A percentile compares a stretch with the other conserved stretches of the same genome.
These are phyloP conservation scores for Ascochyta clinopodiicola DNA, from an alignment of 2,329 filamentous ascomycete genomes.

Conservation along the genomic window DNA sequence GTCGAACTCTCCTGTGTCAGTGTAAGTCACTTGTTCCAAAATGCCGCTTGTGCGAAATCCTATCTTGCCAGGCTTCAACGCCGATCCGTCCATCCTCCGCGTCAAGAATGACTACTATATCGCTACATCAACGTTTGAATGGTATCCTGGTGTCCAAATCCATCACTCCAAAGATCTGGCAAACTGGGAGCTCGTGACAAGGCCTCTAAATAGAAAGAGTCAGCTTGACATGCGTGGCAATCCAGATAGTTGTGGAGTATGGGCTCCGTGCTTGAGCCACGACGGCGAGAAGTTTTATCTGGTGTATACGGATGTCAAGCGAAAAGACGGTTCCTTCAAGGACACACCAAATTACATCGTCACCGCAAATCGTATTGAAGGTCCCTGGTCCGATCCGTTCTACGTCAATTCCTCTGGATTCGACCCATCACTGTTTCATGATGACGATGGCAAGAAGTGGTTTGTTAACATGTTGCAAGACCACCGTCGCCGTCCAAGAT, in stretches of 20 bases:
- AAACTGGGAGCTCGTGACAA: constrained; percentile 61
- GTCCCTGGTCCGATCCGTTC: constrained; percentile 67
- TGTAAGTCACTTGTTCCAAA: not conserved
- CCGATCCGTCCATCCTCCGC: constrained; percentile 64
- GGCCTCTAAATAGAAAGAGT: constrained; percentile 58
- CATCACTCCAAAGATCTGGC: constrained; percentile 63
- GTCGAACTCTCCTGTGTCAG: not conserved
- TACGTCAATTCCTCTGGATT: constrained; percentile 68
- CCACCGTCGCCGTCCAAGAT: constrained; percentile 39
- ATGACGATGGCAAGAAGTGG: constrained; percentile 47
- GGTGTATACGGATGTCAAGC: constrained; percentile 71
- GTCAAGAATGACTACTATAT: constrained; percentile 63
- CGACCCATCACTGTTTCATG: constrained; percentile 57
- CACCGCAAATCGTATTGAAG: constrained; percentile 57
- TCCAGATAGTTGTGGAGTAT: constrained; percentile 63
- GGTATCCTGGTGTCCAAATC: constrained; percentile 66
- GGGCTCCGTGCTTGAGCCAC: constrained; percentile 69
- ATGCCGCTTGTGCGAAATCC: constrained; percentile 55
- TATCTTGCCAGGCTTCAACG: constrained; percentile 66
- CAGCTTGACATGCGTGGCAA: constrained; percentile 61
- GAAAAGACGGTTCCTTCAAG: constrained; percentile 71
- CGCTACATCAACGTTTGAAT: constrained; percentile 68
- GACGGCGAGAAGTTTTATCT: constrained; percentile 68
- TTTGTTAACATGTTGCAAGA: constrained; percentile 49
- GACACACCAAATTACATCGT: constrained; percentile 71